A percentile compares a stretch with the other conserved stretches of the same genome.
These are phyloP conservation scores for Telfairia occidentalis DNA, from an alignment of 331 rosid species.

Conservation along the genomic window DNA sequence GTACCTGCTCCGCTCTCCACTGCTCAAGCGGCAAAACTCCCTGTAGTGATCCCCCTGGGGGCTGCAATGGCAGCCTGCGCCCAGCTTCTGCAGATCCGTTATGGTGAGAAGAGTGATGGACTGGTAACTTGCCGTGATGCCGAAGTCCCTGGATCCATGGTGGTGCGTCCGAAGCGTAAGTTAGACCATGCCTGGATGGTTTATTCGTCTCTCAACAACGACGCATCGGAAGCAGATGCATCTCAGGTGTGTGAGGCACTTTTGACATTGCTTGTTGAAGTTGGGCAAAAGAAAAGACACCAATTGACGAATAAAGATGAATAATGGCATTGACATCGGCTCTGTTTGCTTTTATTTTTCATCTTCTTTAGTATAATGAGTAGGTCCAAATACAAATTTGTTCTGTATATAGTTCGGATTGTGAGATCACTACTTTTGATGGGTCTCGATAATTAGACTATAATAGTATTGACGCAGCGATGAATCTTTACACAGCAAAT, in stretches of 20 bases:
- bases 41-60: conserved; percentile 81
- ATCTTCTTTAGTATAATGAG: background rate
- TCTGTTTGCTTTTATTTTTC: background rate
- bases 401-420: background rate
- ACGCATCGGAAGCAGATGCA: conserved; percentile 66
- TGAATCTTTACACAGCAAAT: background rate
- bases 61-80: conserved; percentile 99
- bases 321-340: conserved; percentile 15
- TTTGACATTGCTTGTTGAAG: conserved; percentile 65
- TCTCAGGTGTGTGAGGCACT: conserved; percentile 97
- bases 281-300: conserved; percentile 57
- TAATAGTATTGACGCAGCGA: background rate
- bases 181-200: conserved; percentile 99
- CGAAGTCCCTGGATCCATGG: conserved; percentile 87
- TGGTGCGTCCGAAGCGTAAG: conserved; percentile 68
- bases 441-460: background rate
- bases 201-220: conserved; percentile 54
- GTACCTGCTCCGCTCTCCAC: conserved; percentile 49
- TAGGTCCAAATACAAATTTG: background rate
- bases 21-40: conserved; percentile 55
- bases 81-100: conserved; percentile 73
- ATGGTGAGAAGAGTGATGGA: conserved; percentile 88
- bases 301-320: conserved; percentile 54
- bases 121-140: conserved; percentile 88
- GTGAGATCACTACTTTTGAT: background rate